Percentiles rank a stretch among this genome's conserved stretches.
phyloP scores from a whole-genome alignment of 495 filamentous ascomycete genomes.

The Talaromyces borbonicus region DNA sequence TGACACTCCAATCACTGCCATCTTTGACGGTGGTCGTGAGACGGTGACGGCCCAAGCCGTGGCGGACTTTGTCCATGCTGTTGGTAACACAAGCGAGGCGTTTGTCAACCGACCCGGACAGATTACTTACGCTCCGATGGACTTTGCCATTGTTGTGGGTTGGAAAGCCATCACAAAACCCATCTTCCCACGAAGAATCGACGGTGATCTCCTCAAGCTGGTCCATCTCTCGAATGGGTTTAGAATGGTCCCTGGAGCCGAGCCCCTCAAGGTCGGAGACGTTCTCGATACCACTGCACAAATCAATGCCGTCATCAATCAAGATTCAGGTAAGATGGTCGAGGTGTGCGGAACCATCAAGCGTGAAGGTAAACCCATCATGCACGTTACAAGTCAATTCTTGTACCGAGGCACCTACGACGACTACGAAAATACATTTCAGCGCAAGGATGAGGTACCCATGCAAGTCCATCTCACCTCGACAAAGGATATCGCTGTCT shows the following conservation, averaged over 20 bases:
- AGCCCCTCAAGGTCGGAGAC: constrained; percentile 90
- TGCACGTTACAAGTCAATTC: constrained; percentile 98
- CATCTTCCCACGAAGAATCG: constrained; percentile 90
- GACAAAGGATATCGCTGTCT: constrained; percentile 82
- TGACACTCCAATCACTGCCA: constrained; percentile 69
- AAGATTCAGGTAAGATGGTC: constrained; percentile 98
- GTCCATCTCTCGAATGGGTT: constrained; percentile 95
- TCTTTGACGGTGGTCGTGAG: constrained; percentile 78
- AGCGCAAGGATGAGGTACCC: constrained; percentile 89
- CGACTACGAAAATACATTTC: constrained; percentile 96
- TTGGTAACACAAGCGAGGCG: constrained; percentile 96
- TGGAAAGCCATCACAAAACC: constrained; percentile 99
- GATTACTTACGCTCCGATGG: constrained; percentile 93
- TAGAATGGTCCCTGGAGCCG: constrained; percentile 93
- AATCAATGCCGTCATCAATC: constrained; percentile 96
- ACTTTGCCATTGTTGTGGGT: constrained; percentile 96
- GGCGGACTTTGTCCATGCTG: constrained; percentile 96
- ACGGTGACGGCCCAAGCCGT: constrained; percentile 85
- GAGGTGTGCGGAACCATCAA: constrained; percentile 95
- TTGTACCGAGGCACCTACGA: constrained; percentile 86
- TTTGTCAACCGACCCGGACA: constrained; percentile 96
- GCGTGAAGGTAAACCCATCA: constrained; percentile 76
- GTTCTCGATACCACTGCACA: constrained; percentile 86
- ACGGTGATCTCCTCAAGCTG: constrained; percentile 88
- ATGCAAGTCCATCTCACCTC: constrained; percentile 85